Evolutionary conservation across 768 basidiomycete species (phyloP).

Genomic region (Mycena epipterygia): DNA sequence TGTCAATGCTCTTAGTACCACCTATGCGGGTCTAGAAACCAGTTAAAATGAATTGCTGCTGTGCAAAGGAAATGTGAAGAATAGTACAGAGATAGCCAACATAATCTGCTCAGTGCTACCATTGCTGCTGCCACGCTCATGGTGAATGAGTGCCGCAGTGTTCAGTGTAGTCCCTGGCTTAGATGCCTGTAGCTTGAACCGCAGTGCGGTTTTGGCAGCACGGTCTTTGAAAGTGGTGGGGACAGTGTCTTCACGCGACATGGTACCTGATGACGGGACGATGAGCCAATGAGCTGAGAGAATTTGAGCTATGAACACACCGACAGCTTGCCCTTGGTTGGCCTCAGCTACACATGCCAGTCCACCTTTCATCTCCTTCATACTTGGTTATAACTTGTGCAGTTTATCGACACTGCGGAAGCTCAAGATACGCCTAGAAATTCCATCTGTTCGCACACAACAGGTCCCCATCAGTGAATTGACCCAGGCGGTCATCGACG

Average conservation of each 20-base stretch:
- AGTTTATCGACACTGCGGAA: neutral
- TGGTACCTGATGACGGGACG: too few relatives aligned
- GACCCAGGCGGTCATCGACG: neutral
- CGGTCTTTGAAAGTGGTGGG: constrained; percentile 3
- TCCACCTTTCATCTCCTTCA: too few relatives aligned
- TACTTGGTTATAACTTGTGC: neutral
- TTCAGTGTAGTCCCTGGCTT: constrained; percentile 1
- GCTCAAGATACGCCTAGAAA: neutral
- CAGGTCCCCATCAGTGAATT: neutral
- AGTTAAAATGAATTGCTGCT: neutral
- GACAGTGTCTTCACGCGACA: neutral
- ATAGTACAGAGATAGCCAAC: neutral
- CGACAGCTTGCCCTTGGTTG: too few relatives aligned
- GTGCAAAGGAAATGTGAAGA: neutral
- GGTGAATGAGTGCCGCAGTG: constrained; percentile 8
- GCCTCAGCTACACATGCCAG: too few relatives aligned
- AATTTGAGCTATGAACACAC: too few relatives aligned
- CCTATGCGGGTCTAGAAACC: neutral
- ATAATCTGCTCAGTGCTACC: neutral
- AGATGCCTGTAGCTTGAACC: neutral
- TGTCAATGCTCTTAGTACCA: neutral
- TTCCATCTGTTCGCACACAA: constrained; percentile 14
- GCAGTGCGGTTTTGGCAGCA: neutral
- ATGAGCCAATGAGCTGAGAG: too few relatives aligned
- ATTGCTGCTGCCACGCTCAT: neutral